phyloP scores from a whole-genome alignment of 1,139 yeast genomes.

The Candida freyschussii region DNA sequence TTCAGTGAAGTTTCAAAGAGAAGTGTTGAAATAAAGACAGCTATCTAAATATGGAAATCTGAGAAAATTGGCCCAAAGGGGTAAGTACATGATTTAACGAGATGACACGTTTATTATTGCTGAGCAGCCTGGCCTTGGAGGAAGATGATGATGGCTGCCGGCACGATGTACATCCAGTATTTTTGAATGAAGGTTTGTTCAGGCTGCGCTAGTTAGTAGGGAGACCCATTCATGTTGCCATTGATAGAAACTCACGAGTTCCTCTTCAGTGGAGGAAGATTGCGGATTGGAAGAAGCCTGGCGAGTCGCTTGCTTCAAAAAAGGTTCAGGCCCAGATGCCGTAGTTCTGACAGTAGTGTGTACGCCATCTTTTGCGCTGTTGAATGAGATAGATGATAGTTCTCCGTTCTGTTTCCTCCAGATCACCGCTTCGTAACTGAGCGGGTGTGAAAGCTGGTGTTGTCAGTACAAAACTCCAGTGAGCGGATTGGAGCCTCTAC shows the following conservation, averaged over 20 bases:
- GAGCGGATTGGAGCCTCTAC: constrained; percentile 1
- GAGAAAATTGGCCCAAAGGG: constrained; percentile 1
- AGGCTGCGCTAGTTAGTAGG: no score
- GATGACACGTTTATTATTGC: not conserved
- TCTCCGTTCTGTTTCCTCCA: constrained; percentile 9
- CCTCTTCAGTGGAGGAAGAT: constrained; percentile 2
- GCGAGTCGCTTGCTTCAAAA: constrained; percentile 2
- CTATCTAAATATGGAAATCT: not conserved
- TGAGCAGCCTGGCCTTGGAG: constrained; percentile 6
- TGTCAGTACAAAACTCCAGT: constrained; percentile 1
- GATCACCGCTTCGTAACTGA: constrained; percentile 4
- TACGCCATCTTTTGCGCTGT: constrained; percentile 3
- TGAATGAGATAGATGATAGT: constrained; percentile 6
- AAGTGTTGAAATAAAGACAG: no score
- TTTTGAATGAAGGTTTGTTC: constrained; percentile 27
- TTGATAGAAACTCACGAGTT: constrained; percentile 4
- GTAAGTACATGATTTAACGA: constrained; percentile 1
- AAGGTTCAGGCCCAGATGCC: constrained; percentile 8
- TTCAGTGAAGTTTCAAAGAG: no score
- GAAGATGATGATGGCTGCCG: constrained; percentile 19
- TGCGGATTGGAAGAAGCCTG: not conserved
- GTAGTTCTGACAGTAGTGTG: constrained; percentile 1
- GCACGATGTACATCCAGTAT: constrained; percentile 31
- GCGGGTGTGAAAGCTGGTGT: constrained; percentile 4
- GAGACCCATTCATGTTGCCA: constrained; percentile 3